Conservation (phyloP, 768 basidiomycete species). For the Hericium erinaceus region DNA sequence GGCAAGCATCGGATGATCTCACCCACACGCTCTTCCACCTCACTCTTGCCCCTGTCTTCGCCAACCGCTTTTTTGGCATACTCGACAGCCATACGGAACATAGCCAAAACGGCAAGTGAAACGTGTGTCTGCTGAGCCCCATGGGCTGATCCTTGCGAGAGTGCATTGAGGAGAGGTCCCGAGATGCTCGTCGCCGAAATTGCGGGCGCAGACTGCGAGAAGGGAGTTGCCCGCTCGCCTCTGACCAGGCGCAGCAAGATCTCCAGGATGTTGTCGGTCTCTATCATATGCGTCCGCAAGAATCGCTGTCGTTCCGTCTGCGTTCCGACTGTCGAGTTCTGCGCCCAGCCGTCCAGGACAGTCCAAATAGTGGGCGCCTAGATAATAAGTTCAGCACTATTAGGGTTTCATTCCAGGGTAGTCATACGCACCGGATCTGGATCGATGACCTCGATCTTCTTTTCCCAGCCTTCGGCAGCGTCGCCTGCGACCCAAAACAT, state of each 20-base stretch:
- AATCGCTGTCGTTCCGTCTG: conserved; percentile 78
- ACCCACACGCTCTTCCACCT: conserved; percentile 69
- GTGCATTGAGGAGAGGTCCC: conserved; percentile 62
- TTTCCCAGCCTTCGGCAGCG: conserved; percentile 88
- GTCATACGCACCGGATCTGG: conserved; percentile 76
- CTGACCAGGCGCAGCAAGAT: conserved; percentile 88
- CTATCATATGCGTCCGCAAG: conserved; percentile 78
- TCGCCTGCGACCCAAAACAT: conserved; percentile 84
- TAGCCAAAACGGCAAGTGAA: conserved; percentile 84
- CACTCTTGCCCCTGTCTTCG: conserved; percentile 50
- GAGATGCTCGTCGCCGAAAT: conserved; percentile 55
- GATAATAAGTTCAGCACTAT: conserved; percentile 1
- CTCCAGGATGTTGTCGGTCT: conserved; percentile 85
- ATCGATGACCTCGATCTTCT: conserved; percentile 84
- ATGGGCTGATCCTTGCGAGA: conserved; percentile 70
- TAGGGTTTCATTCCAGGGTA: conserved; percentile 1
- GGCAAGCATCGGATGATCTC: conserved; percentile 90
- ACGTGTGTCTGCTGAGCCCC: conserved; percentile 89
- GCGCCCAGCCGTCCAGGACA: conserved; percentile 83
- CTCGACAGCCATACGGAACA: conserved; percentile 79
- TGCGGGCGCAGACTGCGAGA: conserved; percentile 52
- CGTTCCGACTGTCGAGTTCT: conserved; percentile 71
- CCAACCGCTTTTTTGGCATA: conserved; percentile 66
- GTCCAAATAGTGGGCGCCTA: conserved; percentile 90
- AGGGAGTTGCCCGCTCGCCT: conserved; percentile 71